phyloP scores from a whole-genome alignment of 23 red algal species.

The Pyropia yezoensis region DNA sequence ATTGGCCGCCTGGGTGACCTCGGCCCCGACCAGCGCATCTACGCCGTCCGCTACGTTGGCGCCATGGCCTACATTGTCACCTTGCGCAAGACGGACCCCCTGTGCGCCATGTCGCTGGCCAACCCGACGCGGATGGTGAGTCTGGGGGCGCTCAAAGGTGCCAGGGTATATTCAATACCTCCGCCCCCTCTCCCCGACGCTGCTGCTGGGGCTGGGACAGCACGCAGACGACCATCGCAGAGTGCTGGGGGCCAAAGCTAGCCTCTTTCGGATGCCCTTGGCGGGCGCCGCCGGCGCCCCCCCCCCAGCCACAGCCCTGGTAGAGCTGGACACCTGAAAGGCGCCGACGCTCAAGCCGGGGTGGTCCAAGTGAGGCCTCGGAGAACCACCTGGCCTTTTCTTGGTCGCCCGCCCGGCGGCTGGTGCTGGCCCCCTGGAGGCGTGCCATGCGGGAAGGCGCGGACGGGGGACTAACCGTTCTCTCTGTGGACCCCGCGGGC shows the following conservation, averaged over 20 bases:
- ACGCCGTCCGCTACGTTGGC: slow-evolving; percentile 32
- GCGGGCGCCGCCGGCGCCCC: no score
- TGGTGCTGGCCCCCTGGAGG: no score
- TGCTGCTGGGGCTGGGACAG: slow-evolving; percentile 41
- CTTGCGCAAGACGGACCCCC: slow-evolving; percentile 27
- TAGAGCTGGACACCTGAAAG: no score
- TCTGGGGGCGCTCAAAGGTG: slow-evolving; percentile 39
- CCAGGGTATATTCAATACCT: slow-evolving; percentile 41
- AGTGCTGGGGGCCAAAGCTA: slow-evolving; percentile 26
- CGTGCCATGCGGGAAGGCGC: no score
- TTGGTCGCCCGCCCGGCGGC: no score
- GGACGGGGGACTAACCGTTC: no score
- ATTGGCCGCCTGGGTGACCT: slow-evolving; percentile 34
- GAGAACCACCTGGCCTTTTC: no score
- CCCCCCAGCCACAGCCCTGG: no score
- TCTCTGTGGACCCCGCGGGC: no score
- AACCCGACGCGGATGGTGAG: slow-evolving; percentile 16
- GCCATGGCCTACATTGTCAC: slow-evolving; percentile 41
- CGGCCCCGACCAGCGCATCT: slow-evolving; percentile 41
- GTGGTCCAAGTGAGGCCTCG: no score
- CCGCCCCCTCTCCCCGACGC: slow-evolving; percentile 13
- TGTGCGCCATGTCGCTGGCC: slow-evolving; percentile 33
- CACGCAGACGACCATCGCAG: slow-evolving; percentile 8
- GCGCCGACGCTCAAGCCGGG: no score
- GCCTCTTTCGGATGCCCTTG: slow-evolving; percentile 16